These are phyloP conservation scores for Yamadazyma conglobata DNA, from an alignment of 1,139 yeast genomes.

Conservation along the genomic window DNA sequence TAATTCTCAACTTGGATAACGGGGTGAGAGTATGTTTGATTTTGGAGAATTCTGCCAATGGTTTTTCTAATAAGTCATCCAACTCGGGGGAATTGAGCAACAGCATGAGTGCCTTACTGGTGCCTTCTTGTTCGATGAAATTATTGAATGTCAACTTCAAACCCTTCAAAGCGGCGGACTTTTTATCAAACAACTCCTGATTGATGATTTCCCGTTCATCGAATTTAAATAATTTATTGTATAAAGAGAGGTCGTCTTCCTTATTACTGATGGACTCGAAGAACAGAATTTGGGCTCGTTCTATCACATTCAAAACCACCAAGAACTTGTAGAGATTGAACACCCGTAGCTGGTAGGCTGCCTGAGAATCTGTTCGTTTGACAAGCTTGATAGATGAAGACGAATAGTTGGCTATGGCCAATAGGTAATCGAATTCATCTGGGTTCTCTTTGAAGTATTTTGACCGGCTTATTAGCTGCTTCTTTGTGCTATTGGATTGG, in stretches of 20 bases:
- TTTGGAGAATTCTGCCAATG: conserved; percentile 12
- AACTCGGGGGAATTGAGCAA: conserved; percentile 15
- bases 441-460: conserved; percentile 29
- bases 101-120: conserved; percentile 18
- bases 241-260: conserved; percentile 30
- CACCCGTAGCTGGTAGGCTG: conserved; percentile 36
- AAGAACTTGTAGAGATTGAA: conserved; percentile 42
- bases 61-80: conserved; percentile 10
- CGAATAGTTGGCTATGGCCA: conserved; percentile 45
- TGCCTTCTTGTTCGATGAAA: conserved; percentile 26
- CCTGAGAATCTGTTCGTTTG: conserved; percentile 36
- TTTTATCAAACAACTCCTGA: conserved; percentile 37
- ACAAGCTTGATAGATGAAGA: conserved; percentile 37
- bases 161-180: conserved; percentile 24
- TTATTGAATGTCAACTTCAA: conserved; percentile 26
- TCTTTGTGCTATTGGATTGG: conserved; percentile 38
- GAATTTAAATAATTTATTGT: conserved; percentile 39
- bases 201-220: conserved; percentile 37
- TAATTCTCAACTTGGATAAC: conserved; percentile 25
- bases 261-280: conserved; percentile 24
- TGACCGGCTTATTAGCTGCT: conserved; percentile 33
- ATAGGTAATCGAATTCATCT: conserved; percentile 35
- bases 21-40: conserved; percentile 28
- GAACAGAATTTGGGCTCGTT: conserved; percentile 30
- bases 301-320: conserved; percentile 31